Base-by-base conservation (phyloP, 352 stramenopile genomes). In the Phytophthora sp. region DNA sequence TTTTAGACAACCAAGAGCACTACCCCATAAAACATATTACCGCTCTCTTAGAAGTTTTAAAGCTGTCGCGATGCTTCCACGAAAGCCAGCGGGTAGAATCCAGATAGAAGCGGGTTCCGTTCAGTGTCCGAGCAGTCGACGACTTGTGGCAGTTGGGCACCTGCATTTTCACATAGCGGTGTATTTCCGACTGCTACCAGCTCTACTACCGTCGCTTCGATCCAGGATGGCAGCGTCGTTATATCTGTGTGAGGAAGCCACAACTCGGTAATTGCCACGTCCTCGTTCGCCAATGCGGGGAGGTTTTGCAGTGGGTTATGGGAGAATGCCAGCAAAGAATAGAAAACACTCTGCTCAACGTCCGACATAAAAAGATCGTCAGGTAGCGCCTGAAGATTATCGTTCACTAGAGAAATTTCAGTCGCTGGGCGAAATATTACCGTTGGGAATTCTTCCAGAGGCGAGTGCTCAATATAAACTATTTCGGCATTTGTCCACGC, bases 401-500 rank as follows among this genome's bases (percentile, higher is more conserved):
- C 33, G 8, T 57, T 45, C n/a, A 57, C 7, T 26, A 57, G 24
- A 9, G 50, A 57, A 21, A 47, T 16, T n/a, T 33, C 36, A n/a
- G 23, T 12, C 0, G 21, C 6, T 47, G 47, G 15, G 6, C 36
- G 35, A 36, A 57, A 57, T 5, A 57, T 15, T 2, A 23, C 21
- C 24, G 26, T 27, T 26, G 50, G 50, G 20, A 57, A 57, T 9
- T 36, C 35, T 18, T 47, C 36, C 2, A 57, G 23, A 18, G 15
- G 12, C 18, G 50, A 16, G 24, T 57, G 33, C 26, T 57, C 50
- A 11, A 57, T 12, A 15, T 57, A 57, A 7, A 57, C 3, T 11
- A 26, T 57, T 7, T 57, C 23, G 13, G 36, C 33, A 3, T 36
- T 57, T 15, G 27, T 52, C 72, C 70, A 80, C 0, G 36, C 24